These are phyloP conservation scores for Colletotrichum chrysophilum DNA, from an alignment of 2,329 filamentous ascomycete species.

Conservation along the genomic window DNA sequence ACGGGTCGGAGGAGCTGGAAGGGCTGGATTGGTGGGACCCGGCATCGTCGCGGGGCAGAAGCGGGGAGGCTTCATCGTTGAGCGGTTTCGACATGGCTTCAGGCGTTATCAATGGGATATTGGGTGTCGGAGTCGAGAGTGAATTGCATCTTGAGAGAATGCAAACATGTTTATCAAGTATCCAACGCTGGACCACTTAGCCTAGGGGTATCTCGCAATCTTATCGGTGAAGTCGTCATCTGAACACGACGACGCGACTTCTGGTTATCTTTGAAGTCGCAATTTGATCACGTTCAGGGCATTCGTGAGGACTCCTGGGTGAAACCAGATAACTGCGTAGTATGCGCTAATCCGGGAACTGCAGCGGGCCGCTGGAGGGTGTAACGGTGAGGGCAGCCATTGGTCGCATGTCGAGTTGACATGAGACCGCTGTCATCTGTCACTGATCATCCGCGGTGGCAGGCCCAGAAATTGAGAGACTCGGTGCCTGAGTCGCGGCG, in stretches of 20 bases:
- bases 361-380: slow-evolving; percentile 12
- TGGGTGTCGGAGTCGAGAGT: background rate
- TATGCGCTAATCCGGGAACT: background rate
- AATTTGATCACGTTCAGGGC: background rate
- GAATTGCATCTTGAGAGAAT: background rate
- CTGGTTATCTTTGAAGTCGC: background rate
- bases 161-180: background rate
- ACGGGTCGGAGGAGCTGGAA: slow-evolving; percentile 31
- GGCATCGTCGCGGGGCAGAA: background rate
- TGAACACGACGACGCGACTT: background rate
- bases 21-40: background rate
- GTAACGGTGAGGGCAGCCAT: background rate
- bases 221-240: background rate
- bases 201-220: background rate
- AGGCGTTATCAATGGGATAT: background rate
- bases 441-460: background rate
- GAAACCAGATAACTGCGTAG: background rate
- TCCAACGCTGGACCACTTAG: background rate
- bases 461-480: background rate
- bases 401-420: background rate
- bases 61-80: background rate
- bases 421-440: slow-evolving; percentile 11
- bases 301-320: background rate
- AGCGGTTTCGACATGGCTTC: slow-evolving; percentile 3
- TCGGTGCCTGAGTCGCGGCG: background rate